These are phyloP conservation scores for Agaricus bisporus DNA, from an alignment of 768 basidiomycete genomes.

Conservation along the genomic window DNA sequence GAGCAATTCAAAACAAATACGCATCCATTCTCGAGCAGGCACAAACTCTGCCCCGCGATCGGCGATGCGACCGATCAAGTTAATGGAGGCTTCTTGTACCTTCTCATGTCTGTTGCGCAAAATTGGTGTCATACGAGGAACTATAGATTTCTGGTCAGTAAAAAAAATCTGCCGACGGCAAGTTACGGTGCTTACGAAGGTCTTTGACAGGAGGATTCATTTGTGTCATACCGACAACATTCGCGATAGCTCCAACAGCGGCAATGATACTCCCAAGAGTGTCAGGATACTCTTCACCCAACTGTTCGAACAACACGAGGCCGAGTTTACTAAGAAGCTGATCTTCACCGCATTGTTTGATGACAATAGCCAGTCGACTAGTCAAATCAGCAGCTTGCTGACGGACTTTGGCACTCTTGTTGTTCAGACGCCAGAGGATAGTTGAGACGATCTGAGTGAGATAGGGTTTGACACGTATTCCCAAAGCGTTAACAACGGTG, in stretches of 20 bases:
- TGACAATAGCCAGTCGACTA: conserved; percentile 91
- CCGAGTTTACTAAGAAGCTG: conserved; percentile 93
- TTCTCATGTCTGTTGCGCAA: conserved; percentile 98
- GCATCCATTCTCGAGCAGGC: conserved; percentile 99
- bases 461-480: conserved; percentile 96
- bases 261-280: conserved; percentile 99
- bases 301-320: conserved; percentile 94
- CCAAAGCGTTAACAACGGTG: conserved; percentile 93
- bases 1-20: conserved; percentile 97
- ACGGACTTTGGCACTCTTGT: conserved; percentile 98
- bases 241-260: conserved; percentile 97
- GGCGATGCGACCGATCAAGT: conserved; percentile 98
- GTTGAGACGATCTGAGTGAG: conserved; percentile 99
- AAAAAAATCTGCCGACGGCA: not conserved
- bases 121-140: conserved; percentile 99
- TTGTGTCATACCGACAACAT: conserved; percentile 99
- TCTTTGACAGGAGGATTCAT: conserved; percentile 99
- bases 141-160: conserved; percentile 33
- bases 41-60: conserved; percentile 99
- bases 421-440: conserved; percentile 97
- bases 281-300: conserved; percentile 99
- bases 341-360: conserved; percentile 98
- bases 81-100: conserved; percentile 99
- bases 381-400: conserved; percentile 99
- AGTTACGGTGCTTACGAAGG: conserved; percentile 62